phyloP scores from a whole-genome alignment of 192 early-diverging fungal genomes.

The Gamsiella multidivaricata region DNA sequence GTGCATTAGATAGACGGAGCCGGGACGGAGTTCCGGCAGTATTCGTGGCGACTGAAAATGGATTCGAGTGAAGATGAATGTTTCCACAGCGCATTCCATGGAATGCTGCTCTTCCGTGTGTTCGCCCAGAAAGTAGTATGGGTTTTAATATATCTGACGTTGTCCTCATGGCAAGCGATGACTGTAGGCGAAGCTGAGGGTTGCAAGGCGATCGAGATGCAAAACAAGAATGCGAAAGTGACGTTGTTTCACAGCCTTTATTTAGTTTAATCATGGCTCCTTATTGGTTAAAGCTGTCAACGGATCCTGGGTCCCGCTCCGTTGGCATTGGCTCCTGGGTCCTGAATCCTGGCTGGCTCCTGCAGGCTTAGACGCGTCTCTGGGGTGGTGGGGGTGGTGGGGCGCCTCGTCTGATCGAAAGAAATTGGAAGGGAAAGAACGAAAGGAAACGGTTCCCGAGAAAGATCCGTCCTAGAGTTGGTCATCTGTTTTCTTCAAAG shows the following conservation, averaged over 20 bases:
- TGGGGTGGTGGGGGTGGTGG: slow-evolving; percentile 56
- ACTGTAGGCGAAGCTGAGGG: no score
- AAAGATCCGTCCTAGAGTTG: slow-evolving; percentile 51
- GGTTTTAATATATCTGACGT: background rate
- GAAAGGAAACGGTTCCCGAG: slow-evolving; percentile 46
- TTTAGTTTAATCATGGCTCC: no score
- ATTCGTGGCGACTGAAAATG: background rate
- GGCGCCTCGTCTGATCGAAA: slow-evolving; percentile 33
- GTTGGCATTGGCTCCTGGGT: slow-evolving; percentile 6
- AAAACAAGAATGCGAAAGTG: no score
- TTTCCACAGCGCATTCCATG: background rate
- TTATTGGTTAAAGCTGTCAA: background rate
- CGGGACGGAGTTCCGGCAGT: background rate
- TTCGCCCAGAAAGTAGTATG: background rate
- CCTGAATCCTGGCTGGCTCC: slow-evolving; percentile 14
- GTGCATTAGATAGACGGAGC: background rate
- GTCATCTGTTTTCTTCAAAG: slow-evolving; percentile 42
- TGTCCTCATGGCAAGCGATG: background rate
- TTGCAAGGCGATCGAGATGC: no score
- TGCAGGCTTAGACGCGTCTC: slow-evolving; percentile 45
- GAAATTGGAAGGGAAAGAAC: slow-evolving; percentile 20
- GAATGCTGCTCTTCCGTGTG: background rate
- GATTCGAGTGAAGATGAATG: background rate
- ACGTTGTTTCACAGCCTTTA: no score
- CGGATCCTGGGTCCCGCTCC: background rate